Conservation (phyloP, 2,329 filamentous ascomycete genomes). For the Calonectria henricotiae region DNA sequence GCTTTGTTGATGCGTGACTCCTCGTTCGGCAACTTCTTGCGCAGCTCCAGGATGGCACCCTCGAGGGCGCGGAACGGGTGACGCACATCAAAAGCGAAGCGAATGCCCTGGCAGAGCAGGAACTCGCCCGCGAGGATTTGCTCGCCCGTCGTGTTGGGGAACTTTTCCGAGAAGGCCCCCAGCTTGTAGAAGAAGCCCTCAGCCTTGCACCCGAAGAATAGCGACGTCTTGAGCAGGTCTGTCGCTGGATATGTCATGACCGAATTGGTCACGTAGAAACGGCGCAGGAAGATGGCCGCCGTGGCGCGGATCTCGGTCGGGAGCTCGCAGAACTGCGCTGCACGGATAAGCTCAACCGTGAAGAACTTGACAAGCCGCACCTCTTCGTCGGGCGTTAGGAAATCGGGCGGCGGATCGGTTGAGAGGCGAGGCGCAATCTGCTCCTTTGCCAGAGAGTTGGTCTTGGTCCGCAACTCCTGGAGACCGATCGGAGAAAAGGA, state of each 20-base stretch:
- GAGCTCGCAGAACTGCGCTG: conserved; percentile 69
- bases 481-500: conserved; percentile 87
- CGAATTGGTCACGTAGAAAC: conserved; percentile 96
- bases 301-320: conserved; percentile 73
- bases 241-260: conserved; percentile 97
- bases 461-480: conserved; percentile 80
- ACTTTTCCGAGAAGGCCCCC: conserved; percentile 77
- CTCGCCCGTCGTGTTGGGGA: conserved; percentile 81
- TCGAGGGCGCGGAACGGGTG: conserved; percentile 93
- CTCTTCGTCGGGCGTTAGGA: conserved; percentile 88
- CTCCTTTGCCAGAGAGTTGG: conserved; percentile 80
- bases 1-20: conserved; percentile 71
- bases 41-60: conserved; percentile 87
- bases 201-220: conserved; percentile 95
- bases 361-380: conserved; percentile 86
- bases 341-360: conserved; percentile 72
- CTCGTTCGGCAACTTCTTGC: conserved; percentile 77
- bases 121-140: conserved; percentile 94
- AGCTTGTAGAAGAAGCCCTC: conserved; percentile 85
- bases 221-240: conserved; percentile 88
- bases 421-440: conserved; percentile 74
- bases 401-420: conserved; percentile 76
- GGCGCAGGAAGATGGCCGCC: conserved; percentile 89
- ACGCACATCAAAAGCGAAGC: conserved; percentile 93
- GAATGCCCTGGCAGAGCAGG: conserved; percentile 89